phyloP scores from a whole-genome alignment of 164 flowering plant species.

The Vitis rotundifolia region DNA sequence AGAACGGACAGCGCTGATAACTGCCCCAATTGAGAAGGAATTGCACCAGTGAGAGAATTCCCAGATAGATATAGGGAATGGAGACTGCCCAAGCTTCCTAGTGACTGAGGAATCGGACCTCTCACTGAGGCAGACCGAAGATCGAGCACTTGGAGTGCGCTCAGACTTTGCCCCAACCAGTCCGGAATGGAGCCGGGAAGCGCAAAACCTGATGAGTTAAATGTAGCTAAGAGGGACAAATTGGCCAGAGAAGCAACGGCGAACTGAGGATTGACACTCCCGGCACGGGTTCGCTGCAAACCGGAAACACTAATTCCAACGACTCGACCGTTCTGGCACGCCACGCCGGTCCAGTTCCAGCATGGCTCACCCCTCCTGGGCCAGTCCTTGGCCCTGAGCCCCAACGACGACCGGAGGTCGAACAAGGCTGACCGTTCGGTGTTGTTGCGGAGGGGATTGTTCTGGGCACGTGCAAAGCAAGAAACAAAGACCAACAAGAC shows the following conservation, averaged over 20 bases:
- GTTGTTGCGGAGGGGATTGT: slow-evolving; percentile 12
- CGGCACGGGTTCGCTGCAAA: slow-evolving; percentile 48
- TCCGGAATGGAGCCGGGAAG: slow-evolving; percentile 75
- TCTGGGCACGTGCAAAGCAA: slow-evolving; percentile 26
- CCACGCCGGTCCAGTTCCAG: slow-evolving; percentile 55
- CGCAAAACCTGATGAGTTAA: slow-evolving; percentile 65
- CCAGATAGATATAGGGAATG: slow-evolving; percentile 38
- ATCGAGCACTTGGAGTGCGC: slow-evolving; percentile 61
- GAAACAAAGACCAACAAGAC: background rate
- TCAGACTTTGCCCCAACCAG: slow-evolving; percentile 55
- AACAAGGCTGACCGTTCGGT: slow-evolving; percentile 36
- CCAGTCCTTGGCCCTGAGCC: slow-evolving; percentile 41
- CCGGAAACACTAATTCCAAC: slow-evolving; percentile 55
- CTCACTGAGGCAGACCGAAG: slow-evolving; percentile 51
- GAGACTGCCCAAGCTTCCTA: slow-evolving; percentile 47
- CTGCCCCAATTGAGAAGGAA: slow-evolving; percentile 33
- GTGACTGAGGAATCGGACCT: slow-evolving; percentile 52
- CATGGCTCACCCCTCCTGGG: slow-evolving; percentile 54
- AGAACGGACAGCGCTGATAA: slow-evolving; percentile 26
- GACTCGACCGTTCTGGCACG: slow-evolving; percentile 55
- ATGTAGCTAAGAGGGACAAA: slow-evolving; percentile 43
- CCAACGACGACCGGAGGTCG: slow-evolving; percentile 44
- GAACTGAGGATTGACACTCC: slow-evolving; percentile 48
- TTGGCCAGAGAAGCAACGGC: slow-evolving; percentile 59
- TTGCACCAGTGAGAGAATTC: slow-evolving; percentile 45